Evolutionary conservation across 441 rosid genomes (phyloP), one percentile per base, ranked within the genome.

Genomic region (Melastoma candidum): DNA sequence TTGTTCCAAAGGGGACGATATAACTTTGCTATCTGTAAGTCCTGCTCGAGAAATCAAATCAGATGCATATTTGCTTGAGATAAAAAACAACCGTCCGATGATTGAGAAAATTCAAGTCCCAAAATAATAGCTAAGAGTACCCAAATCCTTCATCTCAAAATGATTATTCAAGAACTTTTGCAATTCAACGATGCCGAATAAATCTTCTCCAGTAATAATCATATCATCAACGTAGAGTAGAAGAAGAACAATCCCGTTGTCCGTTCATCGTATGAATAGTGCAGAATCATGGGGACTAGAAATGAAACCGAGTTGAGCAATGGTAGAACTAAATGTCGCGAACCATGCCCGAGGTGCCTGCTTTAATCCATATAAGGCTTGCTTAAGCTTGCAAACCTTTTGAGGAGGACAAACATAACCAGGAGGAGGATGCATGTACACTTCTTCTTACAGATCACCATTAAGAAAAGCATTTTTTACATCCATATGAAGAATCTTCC

Each of bases 51-150:
- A 41, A 11, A 41, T 48, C 4, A 49, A 14, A 14, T 49, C 26
- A 48, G 36, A 39, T n/a, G 48, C 62, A 58, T 49, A 49, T 8
- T 49, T 3, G 27, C 54, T 25, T 58, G 26, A 12, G 44, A 25
- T 4, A 58, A 41, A 41, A 48, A 39, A 48, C 49, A 43, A 7
- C 54, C 43, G 43, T 29, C 39, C 0, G 3, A 0, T 6, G 14
- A 4, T 3, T n/a, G 25, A 4, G 44, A 7, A 14, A 56, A 41
- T 17, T 56, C 45, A 2, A 56, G 25, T 5, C 44, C 45, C 1
- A 47, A 22, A n/a, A 17, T 0, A 17, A 17, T 17, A 17, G 22
- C 22, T 17, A 17, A 17, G 22, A 17, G 22, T 17, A 17, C 22
- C 22, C 22, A 17, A 17, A 17, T 17, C 22, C 22, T 17, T 17